Evolutionary conservation across 495 filamentous ascomycete genomes (phyloP), one percentile per base, ranked within the genome.

Genomic region (Talaromyces stipitatus): DNA sequence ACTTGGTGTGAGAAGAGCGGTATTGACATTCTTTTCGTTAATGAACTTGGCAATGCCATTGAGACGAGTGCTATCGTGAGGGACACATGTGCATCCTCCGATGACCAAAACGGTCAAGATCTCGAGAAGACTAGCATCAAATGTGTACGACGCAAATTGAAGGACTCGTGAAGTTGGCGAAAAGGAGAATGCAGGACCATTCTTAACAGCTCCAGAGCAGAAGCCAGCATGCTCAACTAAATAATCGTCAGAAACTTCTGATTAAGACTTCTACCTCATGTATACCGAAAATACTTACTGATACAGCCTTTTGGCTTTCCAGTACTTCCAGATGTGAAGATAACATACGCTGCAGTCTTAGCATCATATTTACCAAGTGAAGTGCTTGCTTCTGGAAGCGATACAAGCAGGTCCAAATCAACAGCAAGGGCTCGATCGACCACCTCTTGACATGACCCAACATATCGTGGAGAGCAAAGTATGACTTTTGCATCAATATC

Each of bases 41-140:
- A 78, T 74, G 12, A 65, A 66, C 2, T 63, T 60, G 11, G 64
- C 57, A 7, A 77, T 63, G 50, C 76, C 62, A 27, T 67, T 67
- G 7, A 64, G 65, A 2, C 75, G 64, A n/a, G 67, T 64, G 20
- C 63, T 47, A 36, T 77, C 69, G 12, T 69, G 62, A 7, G 77
- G 75, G 0, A 78, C 62, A 60, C 77, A 79, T 2, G 77, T 59
- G 30, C 71, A 74, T 10, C 72, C 74, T 16, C 74, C 75, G n/a
- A 62, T 47, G n/a, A 70, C 58, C 4, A 78, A 56, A 0, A 71
- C 72, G 3, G 66, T 66, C n/a, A 78, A 52, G 36, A 75, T 75
- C 36, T 77, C 72, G 10, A 68, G 57, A 10, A 77, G 52, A 32
- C 68, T 66, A 8, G 61, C 72, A 60, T 78, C 76, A 51, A 78